Evolutionary conservation across 1,284 basidiomycete genomes (phyloP), one percentile per base, ranked within the genome.

Genomic region (Grifola frondosa): DNA sequence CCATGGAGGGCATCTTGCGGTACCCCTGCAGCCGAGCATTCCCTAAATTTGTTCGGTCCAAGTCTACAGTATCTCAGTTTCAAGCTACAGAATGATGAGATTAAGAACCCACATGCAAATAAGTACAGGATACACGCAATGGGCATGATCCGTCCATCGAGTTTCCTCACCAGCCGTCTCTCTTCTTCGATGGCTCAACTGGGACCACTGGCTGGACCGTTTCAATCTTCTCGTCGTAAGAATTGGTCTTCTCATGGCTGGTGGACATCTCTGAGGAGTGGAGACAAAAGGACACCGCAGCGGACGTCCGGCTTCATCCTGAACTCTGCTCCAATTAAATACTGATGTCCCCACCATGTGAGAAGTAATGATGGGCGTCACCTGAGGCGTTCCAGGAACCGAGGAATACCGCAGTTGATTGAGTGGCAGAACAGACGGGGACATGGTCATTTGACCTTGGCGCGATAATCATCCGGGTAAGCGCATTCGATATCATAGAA

Each of bases 21-120:
- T 4, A 89, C 65, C 2, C 81, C 62, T 85, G 85, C 28, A 89
- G 65, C 32, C 85, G 75, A 30, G 87, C 87, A 58, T 89, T 89
- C 11, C 87, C 86, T 30, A 89, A 57, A 54, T 88, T 89, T 3
- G 81, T 80, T 33, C 87, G 75, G 59, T 88, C 86, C 37, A 89
- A 69, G 56, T 80, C 84, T 88, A 49, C n/a, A 25, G n/a, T 19
- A 13, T 1, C 15, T 36, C 22, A 28, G 2, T 32, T 8, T 3
- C 23, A 17, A 32, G 19, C 16, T 2, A 12, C 7, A 16, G 19
- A 6, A 4, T 15, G 16, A n/a, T 11, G 6, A 11, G 17, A n/a
- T 6, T 23, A 19, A 43, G 10, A 17, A 63, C 81, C 58, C 46
- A 84, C 84, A 89, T 17, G 85, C 83, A 59, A 84, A 87, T 25